A percentile compares a stretch with the other conserved stretches of the same genome.
Evolutionary conservation across 306 rosid species (phyloP).

Genomic region (Prunus davidiana): DNA sequence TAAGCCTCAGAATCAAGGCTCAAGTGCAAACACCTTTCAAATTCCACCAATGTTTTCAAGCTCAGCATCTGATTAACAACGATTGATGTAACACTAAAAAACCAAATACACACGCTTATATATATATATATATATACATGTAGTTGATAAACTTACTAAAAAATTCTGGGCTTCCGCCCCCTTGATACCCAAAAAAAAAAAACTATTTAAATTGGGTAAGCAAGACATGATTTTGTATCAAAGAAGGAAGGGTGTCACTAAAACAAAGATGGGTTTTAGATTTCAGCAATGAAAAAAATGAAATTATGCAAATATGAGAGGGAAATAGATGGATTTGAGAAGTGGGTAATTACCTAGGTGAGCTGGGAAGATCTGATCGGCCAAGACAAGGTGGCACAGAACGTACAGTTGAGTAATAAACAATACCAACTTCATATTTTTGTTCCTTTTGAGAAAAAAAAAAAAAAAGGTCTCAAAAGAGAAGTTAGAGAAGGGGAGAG

Average conservation of each 20-base stretch:
- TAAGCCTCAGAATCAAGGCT: background rate
- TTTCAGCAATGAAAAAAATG: background rate
- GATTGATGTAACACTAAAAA: background rate
- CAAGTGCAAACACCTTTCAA: background rate
- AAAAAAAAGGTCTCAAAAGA: background rate
- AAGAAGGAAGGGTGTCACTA: background rate
- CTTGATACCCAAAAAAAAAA: background rate
- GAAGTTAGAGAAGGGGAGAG: background rate
- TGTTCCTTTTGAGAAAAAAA: background rate
- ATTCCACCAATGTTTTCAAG: background rate
- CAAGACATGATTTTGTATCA: background rate
- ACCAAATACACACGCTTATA: background rate
- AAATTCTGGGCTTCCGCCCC: no score
- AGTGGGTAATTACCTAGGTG: slow-evolving; percentile 42
- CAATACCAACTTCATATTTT: slow-evolving; percentile 38
- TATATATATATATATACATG: background rate
- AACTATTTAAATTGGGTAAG: background rate
- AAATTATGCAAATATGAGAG: background rate
- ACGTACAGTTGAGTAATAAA: slow-evolving; percentile 20
- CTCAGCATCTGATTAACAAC: background rate
- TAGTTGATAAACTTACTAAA: background rate
- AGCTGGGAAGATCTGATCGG: slow-evolving; percentile 62
- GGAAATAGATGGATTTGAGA: background rate
- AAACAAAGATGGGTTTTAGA: background rate
- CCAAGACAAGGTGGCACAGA: slow-evolving; percentile 31